phyloP scores from a whole-genome alignment of 2,329 filamentous ascomycete species.

The Monilinia polystroma region DNA sequence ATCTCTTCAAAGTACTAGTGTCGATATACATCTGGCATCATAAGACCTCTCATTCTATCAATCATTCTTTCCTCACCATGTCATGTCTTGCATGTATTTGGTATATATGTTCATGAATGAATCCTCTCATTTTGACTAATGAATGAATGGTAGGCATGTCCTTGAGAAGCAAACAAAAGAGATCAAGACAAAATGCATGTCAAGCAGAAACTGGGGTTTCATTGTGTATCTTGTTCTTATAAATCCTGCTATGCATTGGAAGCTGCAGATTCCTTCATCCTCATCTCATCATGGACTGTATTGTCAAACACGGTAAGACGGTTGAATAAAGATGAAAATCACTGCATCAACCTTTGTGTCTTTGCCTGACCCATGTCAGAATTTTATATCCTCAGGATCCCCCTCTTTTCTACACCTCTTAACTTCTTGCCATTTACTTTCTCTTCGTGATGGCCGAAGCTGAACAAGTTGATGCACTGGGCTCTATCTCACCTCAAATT shows the following conservation, averaged over 20 bases:
- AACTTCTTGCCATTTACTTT: not conserved
- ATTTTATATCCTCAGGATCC: constrained; percentile 11
- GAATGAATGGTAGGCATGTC: not conserved
- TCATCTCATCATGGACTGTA: not conserved
- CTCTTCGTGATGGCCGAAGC: constrained; percentile 4
- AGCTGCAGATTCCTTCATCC: constrained; percentile 4
- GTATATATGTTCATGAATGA: not conserved
- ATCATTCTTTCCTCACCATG: not conserved
- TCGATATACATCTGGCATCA: no score
- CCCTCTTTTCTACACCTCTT: constrained; percentile 8
- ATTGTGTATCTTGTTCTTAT: not conserved
- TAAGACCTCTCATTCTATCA: no score
- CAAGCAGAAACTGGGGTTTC: not conserved
- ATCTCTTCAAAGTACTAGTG: no score
- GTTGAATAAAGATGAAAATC: not conserved
- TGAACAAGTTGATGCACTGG: not conserved
- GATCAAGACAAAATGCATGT: not conserved
- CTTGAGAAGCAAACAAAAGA: not conserved
- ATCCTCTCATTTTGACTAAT: not conserved
- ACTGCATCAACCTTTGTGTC: constrained; percentile 11
- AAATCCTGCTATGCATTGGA: not conserved
- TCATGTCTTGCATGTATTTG: not conserved
- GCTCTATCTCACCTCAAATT: not conserved
- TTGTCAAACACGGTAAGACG: constrained; percentile 15
- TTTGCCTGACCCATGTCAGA: constrained; percentile 5